Base-by-base conservation (phyloP, 208 protist genomes). In the Trypanosoma melophagium region DNA sequence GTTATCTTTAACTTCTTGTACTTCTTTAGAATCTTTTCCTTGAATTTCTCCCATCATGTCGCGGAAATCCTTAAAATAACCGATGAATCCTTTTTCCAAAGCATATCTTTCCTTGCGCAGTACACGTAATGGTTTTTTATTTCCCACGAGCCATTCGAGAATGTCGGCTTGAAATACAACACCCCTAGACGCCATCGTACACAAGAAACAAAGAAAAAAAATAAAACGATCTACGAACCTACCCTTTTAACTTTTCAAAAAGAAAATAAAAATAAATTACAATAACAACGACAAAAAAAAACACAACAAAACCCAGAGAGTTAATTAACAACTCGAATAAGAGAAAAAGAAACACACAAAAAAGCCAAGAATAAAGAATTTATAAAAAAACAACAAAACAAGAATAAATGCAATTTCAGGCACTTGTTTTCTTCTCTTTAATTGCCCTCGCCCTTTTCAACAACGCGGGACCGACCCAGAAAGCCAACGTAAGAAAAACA, bases 21-120 rank as follows among this genome's bases (percentile, higher is more conserved):
- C 76, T 60, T 60, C 50, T 19, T 79, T 49, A 8, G 14, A 52
- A 14, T 75, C 64, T 38, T 76, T 71, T 42, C 66, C 58, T 24
- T 25, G 45, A 2, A 74, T 40, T 10, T 75, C 74, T 13, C 61
- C 60, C 22, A 92, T 58, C 40, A 76, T 85, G 17, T 81, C 77
- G 41, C 55, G 51, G 52, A 79, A 60, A 57, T 87, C 81, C 25
- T 89, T 83, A 24, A 79, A 79, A 50, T 92, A 94, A 1, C 60
- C 79, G 16, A 90, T 54, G 77, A 96, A 92, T 2, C 90, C 90
- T 55, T 91, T 94, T 66, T 96, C 84, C 59, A 90, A 54, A 22
- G 78, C 79, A 53, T 84, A 81, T 8, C 80, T 78, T 60, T 93
- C 81, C 22, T 76, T 79, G 0, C 68, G 73, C 49, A 94, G 22